Evolutionary conservation across 306 rosid genomes (phyloP), one percentile per base, ranked within the genome.

Genomic region (Quercus berberidifolia): DNA sequence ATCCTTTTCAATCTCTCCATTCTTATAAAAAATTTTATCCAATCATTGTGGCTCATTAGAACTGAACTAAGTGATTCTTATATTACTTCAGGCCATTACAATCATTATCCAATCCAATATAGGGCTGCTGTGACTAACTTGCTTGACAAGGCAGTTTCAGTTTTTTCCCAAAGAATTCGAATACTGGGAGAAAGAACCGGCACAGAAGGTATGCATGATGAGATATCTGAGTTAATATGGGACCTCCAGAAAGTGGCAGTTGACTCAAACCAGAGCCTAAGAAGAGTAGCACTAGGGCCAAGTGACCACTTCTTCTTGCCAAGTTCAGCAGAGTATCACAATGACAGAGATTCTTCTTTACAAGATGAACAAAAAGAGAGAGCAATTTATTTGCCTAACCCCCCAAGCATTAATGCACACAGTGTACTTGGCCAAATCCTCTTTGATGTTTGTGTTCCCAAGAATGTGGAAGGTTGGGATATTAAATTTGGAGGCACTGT

Each of bases 401-500:
- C 90, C 52, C 89, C 87, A 11, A 81, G 90, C 85, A 87, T 91
- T 68, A 91, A 79, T 67, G 86, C 92, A 31, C 92, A 91, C 49
- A 87, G 90, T 15, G 91, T 91, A 11, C 90, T 91, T 13, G 95
- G 95, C n/a, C 87, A 85, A 60, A 81, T 91, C 73, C 82, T 91
- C 62, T 91, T 91, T 11, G 91, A 91, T 58, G 92, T 85, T 60
- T 91, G 95, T 82, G 92, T 91, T 62, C 95, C 95, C 4, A 89
- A 85, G 81, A 91, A 91, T 12, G 86, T 91, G 2, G 95, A 91
- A 74, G 95, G 90, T 60, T 91, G 95, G 95, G 94, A 90, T 69
- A 89, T 90, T 41, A 90, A 88, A 60, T 86, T 89, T 68, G 80
- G 85, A 9, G 87, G 90, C 82, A 84, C 90, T 73, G 52, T 86